Evolutionary conservation across 148 eudicot genomes (phyloP), one percentile per base, ranked within the genome.

Genomic region (Silene uniflora): DNA sequence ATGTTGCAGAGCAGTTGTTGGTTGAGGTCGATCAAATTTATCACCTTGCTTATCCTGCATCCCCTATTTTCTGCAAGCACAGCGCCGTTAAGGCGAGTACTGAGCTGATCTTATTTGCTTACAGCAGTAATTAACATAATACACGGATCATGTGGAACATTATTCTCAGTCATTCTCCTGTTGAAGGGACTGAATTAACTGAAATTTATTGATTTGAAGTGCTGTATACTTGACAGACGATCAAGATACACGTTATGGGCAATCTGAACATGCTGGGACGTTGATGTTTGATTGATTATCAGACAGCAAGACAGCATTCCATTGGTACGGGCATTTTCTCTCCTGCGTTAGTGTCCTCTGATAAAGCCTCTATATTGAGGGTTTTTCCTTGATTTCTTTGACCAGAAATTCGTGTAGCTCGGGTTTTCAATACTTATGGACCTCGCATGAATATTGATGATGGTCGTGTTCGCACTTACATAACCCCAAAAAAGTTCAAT

Each of bases 381-480:
- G n/a, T n/a, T 89, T 79, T 80, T 93, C 85, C 94, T 90, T 69
- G 91, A 90, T 4, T 91, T 75, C 96, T 90, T 59, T 89, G 91
- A 60, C 88, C 89, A 49, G 98, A 94, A 85, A 84, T 85, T 76
- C 91, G n/a, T n/a, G n/a, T n/a, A n/a, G 98, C 98, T 68, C 85
- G 98, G 76, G 91, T 94, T 77, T 94, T 94, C 82, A 94, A 94
- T 81, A 94, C 98, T 8, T 94, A 94, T 87, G 98, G 98, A 22
- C 98, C 98, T 47, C 95, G 98, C 29, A 91, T 94, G 98, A 94
- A 91, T 52, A 91, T 91, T 67, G 98, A 94, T 56, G 98, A 94
- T 84, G 98, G 98, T 0, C 95, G 97, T 39, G 98, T 94, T 74
- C 84, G 97, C 98, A 69, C 82, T 94, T 67, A 78, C 97, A 96